Evolutionary conservation across 2,329 filamentous ascomycete genomes (phyloP).

Genomic region (Pseudocercospora eumusae): DNA sequence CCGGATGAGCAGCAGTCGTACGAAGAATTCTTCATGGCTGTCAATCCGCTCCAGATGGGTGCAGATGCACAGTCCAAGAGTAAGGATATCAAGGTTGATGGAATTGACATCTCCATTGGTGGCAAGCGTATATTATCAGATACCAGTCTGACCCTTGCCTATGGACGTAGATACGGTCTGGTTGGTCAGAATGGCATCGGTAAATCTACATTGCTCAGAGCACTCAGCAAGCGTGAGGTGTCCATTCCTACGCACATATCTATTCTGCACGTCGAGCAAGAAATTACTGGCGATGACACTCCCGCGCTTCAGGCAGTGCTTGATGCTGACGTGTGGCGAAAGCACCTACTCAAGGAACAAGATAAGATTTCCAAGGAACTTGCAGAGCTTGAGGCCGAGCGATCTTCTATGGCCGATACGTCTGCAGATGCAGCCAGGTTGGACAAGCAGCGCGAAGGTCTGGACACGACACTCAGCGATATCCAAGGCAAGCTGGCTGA

Average conservation of each 20-base stretch:
- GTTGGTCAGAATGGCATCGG: slow-evolving; percentile 99
- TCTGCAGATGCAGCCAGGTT: slow-evolving; percentile 83
- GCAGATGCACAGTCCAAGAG: slow-evolving; percentile 72
- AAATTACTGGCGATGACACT: slow-evolving; percentile 95
- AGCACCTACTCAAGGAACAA: slow-evolving; percentile 88
- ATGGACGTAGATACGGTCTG: slow-evolving; percentile 91
- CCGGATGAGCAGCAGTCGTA: slow-evolving; percentile 85
- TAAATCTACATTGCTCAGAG: slow-evolving; percentile 81
- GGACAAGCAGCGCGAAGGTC: slow-evolving; percentile 82
- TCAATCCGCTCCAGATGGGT: slow-evolving; percentile 92
- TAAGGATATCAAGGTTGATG: slow-evolving; percentile 98
- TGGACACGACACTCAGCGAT: slow-evolving; percentile 87
- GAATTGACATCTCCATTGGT: slow-evolving; percentile 89
- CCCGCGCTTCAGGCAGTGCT: slow-evolving; percentile 91
- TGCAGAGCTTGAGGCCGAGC: slow-evolving; percentile 71
- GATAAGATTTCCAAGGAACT: slow-evolving; percentile 78
- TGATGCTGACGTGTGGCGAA: slow-evolving; percentile 97
- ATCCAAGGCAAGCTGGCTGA: slow-evolving; percentile 89
- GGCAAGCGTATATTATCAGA: slow-evolving; percentile 87
- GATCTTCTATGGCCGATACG: slow-evolving; percentile 82
- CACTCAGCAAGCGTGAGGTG: slow-evolving; percentile 88
- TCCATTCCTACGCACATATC: slow-evolving; percentile 96
- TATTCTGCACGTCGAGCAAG: slow-evolving; percentile 98
- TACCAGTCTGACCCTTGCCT: slow-evolving; percentile 84
- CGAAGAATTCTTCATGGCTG: slow-evolving; percentile 99